phyloP scores from a whole-genome alignment of 441 rosid genomes.

The Melastoma candidum region DNA sequence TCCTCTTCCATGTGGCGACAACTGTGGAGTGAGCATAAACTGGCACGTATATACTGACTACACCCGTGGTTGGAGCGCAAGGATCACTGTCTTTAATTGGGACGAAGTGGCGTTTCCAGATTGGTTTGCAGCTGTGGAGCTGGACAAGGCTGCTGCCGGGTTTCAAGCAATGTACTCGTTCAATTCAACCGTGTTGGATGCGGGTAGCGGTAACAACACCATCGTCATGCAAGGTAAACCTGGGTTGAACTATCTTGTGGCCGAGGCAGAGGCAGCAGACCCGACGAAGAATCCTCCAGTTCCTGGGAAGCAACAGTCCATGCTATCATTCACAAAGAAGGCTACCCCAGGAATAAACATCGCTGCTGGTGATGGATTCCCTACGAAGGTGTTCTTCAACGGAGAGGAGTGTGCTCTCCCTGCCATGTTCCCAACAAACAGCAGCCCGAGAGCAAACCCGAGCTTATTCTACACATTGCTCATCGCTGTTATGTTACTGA shows the following conservation, averaged over 20 bases:
- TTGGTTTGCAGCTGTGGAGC: constrained; percentile 36
- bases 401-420: constrained; percentile 53
- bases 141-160: constrained; percentile 32
- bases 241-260: constrained; percentile 28
- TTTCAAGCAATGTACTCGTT: constrained; percentile 38
- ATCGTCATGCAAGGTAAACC: constrained; percentile 36
- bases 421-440: constrained; percentile 23
- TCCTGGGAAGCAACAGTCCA: constrained; percentile 43
- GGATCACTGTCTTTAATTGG: constrained; percentile 50
- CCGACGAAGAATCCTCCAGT: constrained; percentile 34
- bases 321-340: constrained; percentile 40
- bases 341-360: constrained; percentile 29
- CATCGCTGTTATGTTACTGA: too few species aligned
- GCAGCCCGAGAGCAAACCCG: background rate
- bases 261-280: constrained; percentile 25
- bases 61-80: constrained; percentile 36
- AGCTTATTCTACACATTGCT: too few species aligned
- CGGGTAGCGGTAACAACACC: constrained; percentile 21
- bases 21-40: constrained; percentile 44
- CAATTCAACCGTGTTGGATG: constrained; percentile 29
- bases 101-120: constrained; percentile 27
- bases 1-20: constrained; percentile 50
- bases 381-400: constrained; percentile 35
- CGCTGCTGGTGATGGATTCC: constrained; percentile 38
- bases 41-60: constrained; percentile 44